Evolutionary conservation across 1,284 basidiomycete species (phyloP), one percentile per base, ranked within the genome.

Genomic region (Takashimella koratensis): DNA sequence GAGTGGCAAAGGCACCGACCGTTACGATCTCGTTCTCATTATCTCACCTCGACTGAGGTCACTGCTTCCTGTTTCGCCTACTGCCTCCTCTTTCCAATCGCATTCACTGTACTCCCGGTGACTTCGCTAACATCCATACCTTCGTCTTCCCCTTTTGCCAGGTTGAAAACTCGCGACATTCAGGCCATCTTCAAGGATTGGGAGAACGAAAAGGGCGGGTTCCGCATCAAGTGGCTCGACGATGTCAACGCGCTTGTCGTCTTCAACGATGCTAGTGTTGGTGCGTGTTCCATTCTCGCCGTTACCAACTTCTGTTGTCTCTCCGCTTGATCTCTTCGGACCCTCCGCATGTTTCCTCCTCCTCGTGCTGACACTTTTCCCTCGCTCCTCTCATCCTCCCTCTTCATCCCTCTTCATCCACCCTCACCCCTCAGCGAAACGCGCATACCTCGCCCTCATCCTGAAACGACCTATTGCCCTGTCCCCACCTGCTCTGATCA

Each of bases 161-260:
- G 73, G 75, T 83, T 99, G 71, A 98, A 98, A 80, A 99, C 95
- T 24, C 87, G 91, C 71, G 95, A 99, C 76, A 88, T 99, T 49
- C 92, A 97, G 70, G 75, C 82, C 49, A 87, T 92, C 41, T 97
- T 98, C 75, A 81, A 85, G 49, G 90, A 93, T 43, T 98, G 88
- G 83, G 93, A 97, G 67, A 82, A 80, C 57, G 80, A 86, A 45
- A 85, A 82, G 56, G 93, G 93, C 39, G 95, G 94, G 19, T 97
- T 96, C 81, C 91, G 93, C 80, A 96, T 99, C 76, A 98, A 98
- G 76, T 99, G 95, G 95, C 84, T 86, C 64, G 92, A 99, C 76
- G 95, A 99, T 76, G 93, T 90, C 45, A 94, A 89, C 69, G 88
- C 95, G 43, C 80, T 96, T 68, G 87, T 98, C 68, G 93, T 99